phyloP scores from a whole-genome alignment of 345 rosid genomes.

The Aquilaria malaccensis region DNA sequence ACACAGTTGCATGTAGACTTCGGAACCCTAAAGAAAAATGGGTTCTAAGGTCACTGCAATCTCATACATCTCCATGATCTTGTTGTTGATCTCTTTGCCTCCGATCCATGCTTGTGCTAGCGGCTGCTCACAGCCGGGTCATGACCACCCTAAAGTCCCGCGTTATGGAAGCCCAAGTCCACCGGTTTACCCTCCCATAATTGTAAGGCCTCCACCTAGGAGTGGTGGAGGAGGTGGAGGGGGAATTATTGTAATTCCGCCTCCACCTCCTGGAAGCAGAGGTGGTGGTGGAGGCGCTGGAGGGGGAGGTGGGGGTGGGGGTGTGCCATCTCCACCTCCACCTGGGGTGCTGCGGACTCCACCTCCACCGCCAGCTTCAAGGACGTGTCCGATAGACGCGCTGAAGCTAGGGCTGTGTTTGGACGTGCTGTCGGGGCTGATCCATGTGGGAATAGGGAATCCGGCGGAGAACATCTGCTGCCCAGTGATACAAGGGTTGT shows the following conservation, averaged over 20 bases:
- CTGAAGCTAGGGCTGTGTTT: conserved; percentile 67
- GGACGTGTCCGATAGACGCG: conserved; percentile 57
- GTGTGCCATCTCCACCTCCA: conserved; percentile 11
- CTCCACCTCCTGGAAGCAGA: neutral
- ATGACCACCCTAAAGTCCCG: conserved; percentile 23
- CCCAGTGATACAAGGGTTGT: conserved; percentile 55
- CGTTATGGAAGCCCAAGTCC: conserved; percentile 21
- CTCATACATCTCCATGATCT: conserved; percentile 41
- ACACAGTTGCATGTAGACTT: conserved; percentile 8
- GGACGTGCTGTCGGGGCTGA: conserved; percentile 58
- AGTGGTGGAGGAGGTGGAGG: conserved; percentile 25
- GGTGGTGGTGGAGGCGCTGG: conserved; percentile 33
- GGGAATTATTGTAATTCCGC: conserved; percentile 27
- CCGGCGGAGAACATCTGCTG: conserved; percentile 69
- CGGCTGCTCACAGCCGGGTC: conserved; percentile 39
- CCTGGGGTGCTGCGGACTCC: conserved; percentile 1
- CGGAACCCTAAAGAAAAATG: conserved; percentile 29
- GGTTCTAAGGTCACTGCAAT: conserved; percentile 32
- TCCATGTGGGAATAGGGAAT: conserved; percentile 63
- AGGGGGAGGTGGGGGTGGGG: conserved; percentile 39
- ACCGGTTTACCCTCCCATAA: conserved; percentile 40
- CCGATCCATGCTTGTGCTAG: conserved; percentile 52
- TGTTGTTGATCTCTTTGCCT: conserved; percentile 42
- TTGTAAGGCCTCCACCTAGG: conserved; percentile 25
- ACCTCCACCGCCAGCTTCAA: conserved; percentile 28